Evolutionary conservation across 306 rosid genomes (phyloP).

Genomic region (Cicer bijugum): DNA sequence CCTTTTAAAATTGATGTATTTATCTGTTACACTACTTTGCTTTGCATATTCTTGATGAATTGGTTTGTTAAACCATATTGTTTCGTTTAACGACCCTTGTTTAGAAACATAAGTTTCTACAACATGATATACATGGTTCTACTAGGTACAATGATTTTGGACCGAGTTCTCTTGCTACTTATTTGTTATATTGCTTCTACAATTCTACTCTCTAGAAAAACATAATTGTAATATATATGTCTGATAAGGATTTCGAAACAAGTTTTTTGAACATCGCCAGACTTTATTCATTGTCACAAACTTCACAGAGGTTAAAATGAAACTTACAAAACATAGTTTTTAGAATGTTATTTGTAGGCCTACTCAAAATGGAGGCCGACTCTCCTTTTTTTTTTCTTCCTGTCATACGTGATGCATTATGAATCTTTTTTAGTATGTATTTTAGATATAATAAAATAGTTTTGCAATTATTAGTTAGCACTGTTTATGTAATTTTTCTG

Average conservation of each 20-base stretch:
- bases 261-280: background rate
- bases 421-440: constrained; percentile 14
- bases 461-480: background rate
- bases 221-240: background rate
- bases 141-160: background rate
- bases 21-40: background rate
- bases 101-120: background rate
- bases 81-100: background rate
- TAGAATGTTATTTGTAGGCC: constrained; percentile 18
- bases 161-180: background rate
- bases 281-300: background rate
- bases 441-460: constrained; percentile 10
- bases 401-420: background rate
- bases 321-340: constrained; percentile 29
- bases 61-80: background rate
- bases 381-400: background rate
- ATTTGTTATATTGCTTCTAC: background rate
- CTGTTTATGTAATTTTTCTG: background rate
- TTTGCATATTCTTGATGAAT: background rate
- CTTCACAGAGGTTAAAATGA: constrained; percentile 6
- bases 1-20: background rate
- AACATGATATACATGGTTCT: background rate
- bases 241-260: constrained; percentile 30
- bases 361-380: background rate
- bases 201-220: background rate